These are phyloP conservation scores for Fusarium abutilonis DNA, from an alignment of 2,329 filamentous ascomycete species.

Conservation along the genomic window DNA sequence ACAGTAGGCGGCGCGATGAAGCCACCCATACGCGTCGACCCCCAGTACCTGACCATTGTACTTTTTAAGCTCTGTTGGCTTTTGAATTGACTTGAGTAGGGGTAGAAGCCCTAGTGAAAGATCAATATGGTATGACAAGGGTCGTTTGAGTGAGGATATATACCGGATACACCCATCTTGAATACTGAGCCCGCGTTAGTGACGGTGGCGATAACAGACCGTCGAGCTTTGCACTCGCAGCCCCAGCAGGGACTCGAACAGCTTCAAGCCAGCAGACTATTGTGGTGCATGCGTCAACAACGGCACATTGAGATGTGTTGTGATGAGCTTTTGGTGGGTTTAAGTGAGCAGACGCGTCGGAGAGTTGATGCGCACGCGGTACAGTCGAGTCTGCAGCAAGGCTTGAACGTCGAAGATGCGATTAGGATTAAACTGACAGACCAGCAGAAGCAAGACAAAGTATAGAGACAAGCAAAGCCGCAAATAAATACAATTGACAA, in stretches of 20 bases:
- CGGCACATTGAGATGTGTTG: slow-evolving; percentile 20
- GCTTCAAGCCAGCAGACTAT: slow-evolving; percentile 27
- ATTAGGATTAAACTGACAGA: slow-evolving; percentile 1
- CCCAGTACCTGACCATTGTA: slow-evolving; percentile 88
- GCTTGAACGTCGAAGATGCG: slow-evolving; percentile 1
- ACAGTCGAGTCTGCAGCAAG: slow-evolving; percentile 24
- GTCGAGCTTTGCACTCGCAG: slow-evolving; percentile 27
- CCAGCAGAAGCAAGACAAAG: not conserved
- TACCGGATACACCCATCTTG: slow-evolving; percentile 54
- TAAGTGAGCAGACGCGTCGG: slow-evolving; percentile 35
- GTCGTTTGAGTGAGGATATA: not conserved
- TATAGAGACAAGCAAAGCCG: slow-evolving; percentile 5
- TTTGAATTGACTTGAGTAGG: slow-evolving; percentile 95
- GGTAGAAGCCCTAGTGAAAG: slow-evolving; percentile 76
- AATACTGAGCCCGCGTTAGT: slow-evolving; percentile 19
- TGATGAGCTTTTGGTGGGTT: slow-evolving; percentile 13
- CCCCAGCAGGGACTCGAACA: slow-evolving; percentile 34
- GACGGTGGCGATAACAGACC: slow-evolving; percentile 17
- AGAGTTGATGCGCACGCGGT: slow-evolving; percentile 36
- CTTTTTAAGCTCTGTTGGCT: slow-evolving; percentile 84
- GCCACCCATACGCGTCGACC: slow-evolving; percentile 98
- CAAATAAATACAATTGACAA: slow-evolving; percentile 10
- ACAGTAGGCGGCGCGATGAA: slow-evolving; percentile 89
- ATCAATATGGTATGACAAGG: slow-evolving; percentile 30
- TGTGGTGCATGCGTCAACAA: slow-evolving; percentile 31